Conservation (phyloP, 2,329 filamentous ascomycete species). For the Colletotrichum somersetense region DNA sequence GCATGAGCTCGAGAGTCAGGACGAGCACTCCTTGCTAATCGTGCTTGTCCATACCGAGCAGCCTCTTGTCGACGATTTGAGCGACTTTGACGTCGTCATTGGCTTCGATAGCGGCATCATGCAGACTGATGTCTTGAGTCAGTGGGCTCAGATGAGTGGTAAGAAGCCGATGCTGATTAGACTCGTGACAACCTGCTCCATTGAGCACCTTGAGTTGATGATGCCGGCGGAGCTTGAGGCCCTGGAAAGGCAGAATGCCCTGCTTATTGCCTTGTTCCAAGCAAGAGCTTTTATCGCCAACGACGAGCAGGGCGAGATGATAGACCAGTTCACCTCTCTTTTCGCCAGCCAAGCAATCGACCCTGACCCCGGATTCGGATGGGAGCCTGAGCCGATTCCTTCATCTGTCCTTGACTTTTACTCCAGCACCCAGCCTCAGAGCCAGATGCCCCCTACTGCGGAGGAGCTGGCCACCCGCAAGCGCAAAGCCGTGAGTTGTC, state of each 20-base stretch:
- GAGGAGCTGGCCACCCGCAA: slow-evolving; percentile 36
- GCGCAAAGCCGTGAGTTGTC: slow-evolving; percentile 35
- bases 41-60: slow-evolving; percentile 58
- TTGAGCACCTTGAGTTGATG: slow-evolving; percentile 67
- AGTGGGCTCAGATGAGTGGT: slow-evolving; percentile 34
- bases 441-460: slow-evolving; percentile 23
- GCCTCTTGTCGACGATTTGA: slow-evolving; percentile 52
- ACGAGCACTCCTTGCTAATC: slow-evolving; percentile 53
- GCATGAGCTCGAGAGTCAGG: slow-evolving; percentile 48
- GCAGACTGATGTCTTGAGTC: slow-evolving; percentile 47
- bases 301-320: slow-evolving; percentile 46
- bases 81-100: slow-evolving; percentile 63
- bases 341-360: slow-evolving; percentile 62
- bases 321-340: slow-evolving; percentile 58
- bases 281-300: slow-evolving; percentile 46
- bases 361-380: slow-evolving; percentile 56
- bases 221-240: slow-evolving; percentile 55
- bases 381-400: slow-evolving; percentile 62
- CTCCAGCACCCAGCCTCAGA: slow-evolving; percentile 52
- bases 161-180: slow-evolving; percentile 60
- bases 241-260: slow-evolving; percentile 62
- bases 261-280: slow-evolving; percentile 51
- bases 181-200: slow-evolving; percentile 63
- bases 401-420: slow-evolving; percentile 64
- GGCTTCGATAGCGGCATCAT: slow-evolving; percentile 66